Conservation (phyloP, 2,329 filamentous ascomycete species). For the Fusarium palustre region DNA sequence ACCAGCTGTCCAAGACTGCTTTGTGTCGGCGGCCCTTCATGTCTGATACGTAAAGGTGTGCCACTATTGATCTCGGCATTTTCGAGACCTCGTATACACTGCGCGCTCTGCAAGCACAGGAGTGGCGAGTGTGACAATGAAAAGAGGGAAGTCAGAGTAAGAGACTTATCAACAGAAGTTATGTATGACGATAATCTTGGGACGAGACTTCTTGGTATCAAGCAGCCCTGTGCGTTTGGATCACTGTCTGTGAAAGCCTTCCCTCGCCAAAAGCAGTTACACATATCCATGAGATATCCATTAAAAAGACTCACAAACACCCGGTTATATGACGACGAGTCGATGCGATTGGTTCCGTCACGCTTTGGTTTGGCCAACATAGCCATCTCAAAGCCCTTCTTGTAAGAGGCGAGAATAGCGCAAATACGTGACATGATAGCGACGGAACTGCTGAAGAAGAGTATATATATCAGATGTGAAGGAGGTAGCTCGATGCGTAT, state of each 20-base stretch:
- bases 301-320: slow-evolving; percentile 79
- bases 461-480: slow-evolving; percentile 74
- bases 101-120: slow-evolving; percentile 66
- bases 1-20: slow-evolving; percentile 72
- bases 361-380: slow-evolving; percentile 57
- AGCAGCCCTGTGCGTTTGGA: slow-evolving; percentile 69
- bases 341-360: slow-evolving; percentile 46
- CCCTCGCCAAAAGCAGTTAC: slow-evolving; percentile 84
- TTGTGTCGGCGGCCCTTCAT: slow-evolving; percentile 77
- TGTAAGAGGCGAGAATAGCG: slow-evolving; percentile 77
- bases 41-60: slow-evolving; percentile 59
- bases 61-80: slow-evolving; percentile 61
- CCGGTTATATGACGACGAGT: slow-evolving; percentile 63
- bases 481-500: slow-evolving; percentile 77
- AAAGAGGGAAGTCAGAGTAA: slow-evolving; percentile 64
- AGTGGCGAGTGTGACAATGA: slow-evolving; percentile 69
- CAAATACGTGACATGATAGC: slow-evolving; percentile 76
- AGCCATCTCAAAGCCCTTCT: slow-evolving; percentile 76
- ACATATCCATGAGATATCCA: slow-evolving; percentile 86
- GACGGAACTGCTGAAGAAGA: slow-evolving; percentile 74
- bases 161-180: slow-evolving; percentile 58
- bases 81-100: slow-evolving; percentile 67
- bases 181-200: slow-evolving; percentile 62
- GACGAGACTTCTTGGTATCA: slow-evolving; percentile 60
- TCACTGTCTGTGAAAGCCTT: slow-evolving; percentile 76